Evolutionary conservation across 176 grass and related monocot species (phyloP).

Genomic region (Guadua angustifolia): DNA sequence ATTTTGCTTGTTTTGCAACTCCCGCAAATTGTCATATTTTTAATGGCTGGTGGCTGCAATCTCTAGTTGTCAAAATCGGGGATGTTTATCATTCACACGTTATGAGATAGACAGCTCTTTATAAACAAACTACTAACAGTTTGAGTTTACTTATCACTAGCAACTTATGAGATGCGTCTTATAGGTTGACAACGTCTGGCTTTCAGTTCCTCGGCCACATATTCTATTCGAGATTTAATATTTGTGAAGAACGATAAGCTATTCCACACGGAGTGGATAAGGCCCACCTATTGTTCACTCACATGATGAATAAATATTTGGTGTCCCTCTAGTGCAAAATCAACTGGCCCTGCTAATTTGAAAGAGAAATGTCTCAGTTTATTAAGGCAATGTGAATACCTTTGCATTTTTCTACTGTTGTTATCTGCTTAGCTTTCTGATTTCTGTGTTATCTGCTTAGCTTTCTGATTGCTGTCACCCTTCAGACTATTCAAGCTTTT

Average conservation of each 20-base stretch:
- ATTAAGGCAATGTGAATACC: not conserved
- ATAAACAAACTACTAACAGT: slow-evolving; percentile 4
- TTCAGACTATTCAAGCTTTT: not conserved
- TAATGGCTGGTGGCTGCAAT: not conserved
- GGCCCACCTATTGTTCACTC: not conserved
- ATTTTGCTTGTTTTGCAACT: not conserved
- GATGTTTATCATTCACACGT: not conserved
- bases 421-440: not conserved
- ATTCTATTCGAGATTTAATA: slow-evolving; percentile 5
- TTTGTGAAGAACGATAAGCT: not conserved
- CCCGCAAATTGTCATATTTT: not conserved
- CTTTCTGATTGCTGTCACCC: not conserved
- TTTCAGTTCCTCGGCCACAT: slow-evolving; percentile 7
- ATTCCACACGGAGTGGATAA: not conserved
- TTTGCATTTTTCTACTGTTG: not conserved
- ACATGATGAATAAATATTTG: not conserved
- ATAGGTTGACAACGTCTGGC: not conserved
- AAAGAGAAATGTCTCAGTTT: not conserved
- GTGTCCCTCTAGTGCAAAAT: not conserved
- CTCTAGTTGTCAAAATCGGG: not conserved
- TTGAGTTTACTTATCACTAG: not conserved
- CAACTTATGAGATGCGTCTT: not conserved
- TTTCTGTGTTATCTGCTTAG: too few relatives aligned
- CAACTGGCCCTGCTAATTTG: not conserved
- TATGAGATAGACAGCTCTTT: not conserved